Conservation (phyloP, 2,329 filamentous ascomycete species). For the Aphanocladium album region DNA sequence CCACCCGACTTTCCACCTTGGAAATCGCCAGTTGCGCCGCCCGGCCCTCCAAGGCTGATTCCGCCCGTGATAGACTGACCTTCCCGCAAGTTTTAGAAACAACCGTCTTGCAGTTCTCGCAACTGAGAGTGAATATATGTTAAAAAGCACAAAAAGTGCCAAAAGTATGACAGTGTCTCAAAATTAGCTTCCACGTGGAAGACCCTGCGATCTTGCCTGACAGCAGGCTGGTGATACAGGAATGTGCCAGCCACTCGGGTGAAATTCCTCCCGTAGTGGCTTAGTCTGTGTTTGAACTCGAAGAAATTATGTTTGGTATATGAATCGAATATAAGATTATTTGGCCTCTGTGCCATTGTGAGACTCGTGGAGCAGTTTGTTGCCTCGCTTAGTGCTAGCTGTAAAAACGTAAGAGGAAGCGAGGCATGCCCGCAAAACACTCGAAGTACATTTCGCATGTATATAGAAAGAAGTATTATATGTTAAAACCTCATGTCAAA, state of each 20-base stretch:
- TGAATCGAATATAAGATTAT: too few species aligned
- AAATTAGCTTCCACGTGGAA: background rate
- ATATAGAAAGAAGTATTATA: too few species aligned
- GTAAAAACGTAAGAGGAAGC: background rate
- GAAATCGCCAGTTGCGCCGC: background rate
- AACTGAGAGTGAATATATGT: background rate
- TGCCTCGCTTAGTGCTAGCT: background rate
- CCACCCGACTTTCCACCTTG: background rate
- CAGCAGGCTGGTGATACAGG: background rate
- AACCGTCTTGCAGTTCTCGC: background rate
- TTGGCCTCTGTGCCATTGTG: background rate
- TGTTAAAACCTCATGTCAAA: too few species aligned
- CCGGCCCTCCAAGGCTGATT: background rate
- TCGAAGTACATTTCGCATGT: too few species aligned
- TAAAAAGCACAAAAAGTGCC: background rate
- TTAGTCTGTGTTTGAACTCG: background rate
- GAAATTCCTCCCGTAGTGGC: background rate
- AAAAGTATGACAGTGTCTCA: background rate
- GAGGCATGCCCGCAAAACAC: background rate
- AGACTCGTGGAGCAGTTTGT: background rate
- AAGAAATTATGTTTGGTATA: background rate
- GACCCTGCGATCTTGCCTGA: background rate
- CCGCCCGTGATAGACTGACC: background rate
- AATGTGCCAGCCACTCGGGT: background rate
- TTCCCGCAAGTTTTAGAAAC: background rate